phyloP scores from a whole-genome alignment of 805 yeast genomes.

The Suhomyces canberraensis region DNA sequence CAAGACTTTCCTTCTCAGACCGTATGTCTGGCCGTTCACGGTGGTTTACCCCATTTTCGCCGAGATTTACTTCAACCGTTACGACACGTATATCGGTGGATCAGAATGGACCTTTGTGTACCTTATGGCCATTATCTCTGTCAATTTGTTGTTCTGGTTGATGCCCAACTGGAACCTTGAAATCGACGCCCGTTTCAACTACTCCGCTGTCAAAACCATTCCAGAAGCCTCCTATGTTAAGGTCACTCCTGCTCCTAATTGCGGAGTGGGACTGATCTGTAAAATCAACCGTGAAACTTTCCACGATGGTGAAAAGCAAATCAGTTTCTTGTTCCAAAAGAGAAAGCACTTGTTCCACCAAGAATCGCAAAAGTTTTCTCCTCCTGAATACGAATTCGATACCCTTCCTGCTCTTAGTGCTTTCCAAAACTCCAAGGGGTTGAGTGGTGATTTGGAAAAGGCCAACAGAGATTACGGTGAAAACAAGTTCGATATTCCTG shows the following conservation, averaged over 20 bases:
- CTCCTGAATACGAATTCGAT: conserved; percentile 77
- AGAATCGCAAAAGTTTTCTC: conserved; percentile 56
- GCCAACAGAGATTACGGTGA: conserved; percentile 66
- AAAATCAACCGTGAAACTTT: conserved; percentile 51
- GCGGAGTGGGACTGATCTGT: conserved; percentile 82
- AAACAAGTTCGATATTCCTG: conserved; percentile 90
- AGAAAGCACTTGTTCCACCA: conserved; percentile 76
- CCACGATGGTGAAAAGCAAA: conserved; percentile 58
- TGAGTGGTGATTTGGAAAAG: conserved; percentile 48
- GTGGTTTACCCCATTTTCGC: conserved; percentile 72
- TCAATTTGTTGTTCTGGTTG: conserved; percentile 75
- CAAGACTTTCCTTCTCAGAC: conserved; percentile 54
- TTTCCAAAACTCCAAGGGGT: conserved; percentile 57
- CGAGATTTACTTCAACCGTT: conserved; percentile 61
- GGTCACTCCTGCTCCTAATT: conserved; percentile 78
- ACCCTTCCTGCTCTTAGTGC: conserved; percentile 52
- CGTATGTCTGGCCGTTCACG: conserved; percentile 81
- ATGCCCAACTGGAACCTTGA: conserved; percentile 93
- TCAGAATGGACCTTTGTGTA: conserved; percentile 95
- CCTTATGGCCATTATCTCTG: conserved; percentile 65
- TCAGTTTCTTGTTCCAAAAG: conserved; percentile 83
- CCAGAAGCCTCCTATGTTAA: conserved; percentile 68
- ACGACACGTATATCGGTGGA: conserved; percentile 81
- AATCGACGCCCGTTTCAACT: conserved; percentile 68
- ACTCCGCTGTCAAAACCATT: conserved; percentile 48